These are phyloP conservation scores for Kwoniella sp. DNA, from an alignment of 768 basidiomycete species.

Conservation along the genomic window DNA sequence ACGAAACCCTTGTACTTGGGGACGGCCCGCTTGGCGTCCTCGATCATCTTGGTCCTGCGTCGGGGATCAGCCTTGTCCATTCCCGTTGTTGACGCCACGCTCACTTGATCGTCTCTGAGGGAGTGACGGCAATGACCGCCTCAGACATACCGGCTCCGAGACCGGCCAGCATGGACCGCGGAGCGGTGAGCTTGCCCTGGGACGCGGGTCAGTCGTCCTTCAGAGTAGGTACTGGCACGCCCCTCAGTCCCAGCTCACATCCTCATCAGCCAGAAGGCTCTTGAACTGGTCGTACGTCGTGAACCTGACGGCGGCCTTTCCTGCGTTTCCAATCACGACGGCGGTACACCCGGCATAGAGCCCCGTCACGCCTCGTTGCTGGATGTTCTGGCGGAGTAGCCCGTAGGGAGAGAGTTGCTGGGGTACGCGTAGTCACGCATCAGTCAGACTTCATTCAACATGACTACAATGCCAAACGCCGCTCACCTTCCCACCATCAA, in stretches of 20 bases:
- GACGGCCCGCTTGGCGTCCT: constrained; percentile 77
- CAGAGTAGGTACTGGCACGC: too few relatives aligned
- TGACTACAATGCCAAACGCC: neutral
- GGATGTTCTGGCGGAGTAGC: constrained; percentile 70
- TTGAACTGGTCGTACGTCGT: constrained; percentile 94
- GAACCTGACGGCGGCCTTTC: constrained; percentile 94
- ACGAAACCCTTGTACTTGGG: constrained; percentile 82
- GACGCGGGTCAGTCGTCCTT: too few relatives aligned
- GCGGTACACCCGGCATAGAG: constrained; percentile 92
- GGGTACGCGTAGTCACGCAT: neutral
- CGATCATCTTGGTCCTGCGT: constrained; percentile 90
- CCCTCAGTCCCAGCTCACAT: constrained; percentile 56
- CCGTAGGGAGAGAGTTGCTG: constrained; percentile 67
- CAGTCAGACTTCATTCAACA: neutral
- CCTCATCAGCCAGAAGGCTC: constrained; percentile 67
- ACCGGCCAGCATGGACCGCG: constrained; percentile 69
- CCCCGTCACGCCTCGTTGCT: constrained; percentile 69
- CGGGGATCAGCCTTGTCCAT: neutral
- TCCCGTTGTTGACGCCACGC: constrained; percentile 36
- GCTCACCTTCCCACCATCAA: constrained; percentile 36
- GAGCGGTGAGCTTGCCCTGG: constrained; percentile 88
- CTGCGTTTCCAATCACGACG: constrained; percentile 80
- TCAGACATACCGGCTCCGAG: constrained; percentile 79
- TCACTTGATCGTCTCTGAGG: constrained; percentile 97
- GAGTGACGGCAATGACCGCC: constrained; percentile 89